These are phyloP conservation scores for Brassica balearica DNA, from an alignment of 441 rosid genomes.

Conservation along the genomic window DNA sequence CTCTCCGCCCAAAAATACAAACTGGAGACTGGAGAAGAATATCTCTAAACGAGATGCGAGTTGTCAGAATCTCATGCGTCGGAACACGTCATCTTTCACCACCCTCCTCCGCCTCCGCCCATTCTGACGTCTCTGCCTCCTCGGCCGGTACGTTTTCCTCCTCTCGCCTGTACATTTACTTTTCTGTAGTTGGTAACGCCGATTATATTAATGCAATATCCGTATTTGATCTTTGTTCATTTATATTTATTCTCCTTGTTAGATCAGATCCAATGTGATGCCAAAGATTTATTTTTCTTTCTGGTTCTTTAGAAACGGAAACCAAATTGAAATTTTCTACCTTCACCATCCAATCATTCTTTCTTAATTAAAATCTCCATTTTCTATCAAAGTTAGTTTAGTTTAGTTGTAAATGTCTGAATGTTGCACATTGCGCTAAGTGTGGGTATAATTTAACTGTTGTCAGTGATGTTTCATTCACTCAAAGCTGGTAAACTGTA, in stretches of 20 bases:
- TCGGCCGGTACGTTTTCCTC: slow-evolving; percentile 49
- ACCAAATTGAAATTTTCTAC: slow-evolving; percentile 1
- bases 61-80: slow-evolving; percentile 59
- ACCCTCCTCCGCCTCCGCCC: slow-evolving; percentile 46
- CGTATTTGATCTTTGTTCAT: not conserved
- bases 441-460: slow-evolving; percentile 7
- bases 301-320: not conserved
- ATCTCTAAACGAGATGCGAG: slow-evolving; percentile 51
- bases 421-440: slow-evolving; percentile 6
- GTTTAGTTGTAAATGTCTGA: not conserved
- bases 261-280: slow-evolving; percentile 4
- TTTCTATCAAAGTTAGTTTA: slow-evolving; percentile 1
- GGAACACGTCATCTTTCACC: slow-evolving; percentile 60
- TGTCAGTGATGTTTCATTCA: slow-evolving; percentile 23
- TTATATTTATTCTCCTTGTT: not conserved
- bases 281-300: not conserved
- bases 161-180: not conserved
- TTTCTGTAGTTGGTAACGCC: not conserved
- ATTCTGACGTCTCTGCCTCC: slow-evolving; percentile 51
- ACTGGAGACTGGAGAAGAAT: slow-evolving; percentile 19
- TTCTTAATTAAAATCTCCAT: not conserved
- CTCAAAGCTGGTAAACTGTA: slow-evolving; percentile 13
- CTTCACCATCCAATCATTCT: not conserved
- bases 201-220: not conserved
- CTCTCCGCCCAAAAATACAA: slow-evolving; percentile 14